Conservation (phyloP, 2,329 filamentous ascomycete genomes). For the Exserohilum turcica region DNA sequence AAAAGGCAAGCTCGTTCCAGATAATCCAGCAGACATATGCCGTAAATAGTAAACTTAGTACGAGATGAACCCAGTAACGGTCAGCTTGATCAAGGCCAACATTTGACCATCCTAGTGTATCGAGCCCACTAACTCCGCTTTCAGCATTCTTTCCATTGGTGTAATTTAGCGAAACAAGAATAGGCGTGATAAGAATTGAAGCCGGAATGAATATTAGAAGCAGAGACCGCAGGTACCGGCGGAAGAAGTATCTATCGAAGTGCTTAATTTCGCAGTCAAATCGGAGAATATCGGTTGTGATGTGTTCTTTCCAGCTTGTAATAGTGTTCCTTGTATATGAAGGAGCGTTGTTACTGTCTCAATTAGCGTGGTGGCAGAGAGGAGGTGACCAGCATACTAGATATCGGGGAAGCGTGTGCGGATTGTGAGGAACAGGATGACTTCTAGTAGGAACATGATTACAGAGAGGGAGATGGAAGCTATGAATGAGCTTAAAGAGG, state of each 20-base stretch:
- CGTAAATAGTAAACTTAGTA: slow-evolving; percentile 12
- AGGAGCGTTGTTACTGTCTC: no score
- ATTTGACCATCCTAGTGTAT: slow-evolving; percentile 22
- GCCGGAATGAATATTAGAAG: slow-evolving; percentile 16
- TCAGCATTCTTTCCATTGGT: slow-evolving; percentile 12
- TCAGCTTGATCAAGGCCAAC: slow-evolving; percentile 16
- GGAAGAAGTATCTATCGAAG: slow-evolving; percentile 22
- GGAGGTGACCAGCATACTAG: slow-evolving; percentile 9
- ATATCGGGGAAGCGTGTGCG: slow-evolving; percentile 9
- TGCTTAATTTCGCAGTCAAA: slow-evolving; percentile 1
- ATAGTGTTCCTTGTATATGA: no score
- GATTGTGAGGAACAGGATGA: slow-evolving; percentile 9
- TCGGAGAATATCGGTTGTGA: slow-evolving; percentile 18
- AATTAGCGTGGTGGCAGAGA: background rate
- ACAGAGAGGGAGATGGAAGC: slow-evolving; percentile 10
- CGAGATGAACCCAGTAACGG: slow-evolving; percentile 18
- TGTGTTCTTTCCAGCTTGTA: slow-evolving; percentile 2
- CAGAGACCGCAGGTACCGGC: slow-evolving; percentile 13
- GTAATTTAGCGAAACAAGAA: slow-evolving; percentile 19
- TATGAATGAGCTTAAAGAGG: slow-evolving; percentile 11
- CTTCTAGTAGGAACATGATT: slow-evolving; percentile 11
- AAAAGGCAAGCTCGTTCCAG: slow-evolving; percentile 17
- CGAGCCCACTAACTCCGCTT: slow-evolving; percentile 15
- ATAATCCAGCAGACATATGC: slow-evolving; percentile 15
- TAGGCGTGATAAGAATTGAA: slow-evolving; percentile 14